Evolutionary conservation across 2,329 filamentous ascomycete species (phyloP).

Genomic region (Fusarium tjaetaba): DNA sequence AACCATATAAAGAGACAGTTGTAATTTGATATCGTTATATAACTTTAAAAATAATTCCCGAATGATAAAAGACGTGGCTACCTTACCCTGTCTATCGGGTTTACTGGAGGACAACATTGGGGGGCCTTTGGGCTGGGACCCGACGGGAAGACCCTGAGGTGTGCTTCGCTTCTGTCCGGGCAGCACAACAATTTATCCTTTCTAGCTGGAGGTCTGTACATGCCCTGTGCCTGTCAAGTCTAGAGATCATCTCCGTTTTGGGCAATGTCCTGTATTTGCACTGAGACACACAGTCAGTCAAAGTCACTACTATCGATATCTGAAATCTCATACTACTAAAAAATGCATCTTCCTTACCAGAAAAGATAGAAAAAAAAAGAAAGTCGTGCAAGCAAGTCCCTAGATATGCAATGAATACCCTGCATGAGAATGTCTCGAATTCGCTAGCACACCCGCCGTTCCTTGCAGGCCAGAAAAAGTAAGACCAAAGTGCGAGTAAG

Average conservation of each 20-base stretch:
- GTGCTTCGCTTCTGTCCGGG: slow-evolving; percentile 12
- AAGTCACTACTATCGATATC: background rate
- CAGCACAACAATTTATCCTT: background rate
- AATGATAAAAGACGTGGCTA: background rate
- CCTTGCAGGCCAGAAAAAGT: slow-evolving; percentile 19
- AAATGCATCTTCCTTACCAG: background rate
- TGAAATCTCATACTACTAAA: background rate
- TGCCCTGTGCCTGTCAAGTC: background rate
- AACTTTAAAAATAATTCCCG: background rate
- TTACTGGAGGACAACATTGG: background rate
- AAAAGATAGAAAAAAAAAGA: background rate
- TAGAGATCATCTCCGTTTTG: slow-evolving; percentile 1
- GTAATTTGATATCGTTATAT: background rate
- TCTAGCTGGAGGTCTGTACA: background rate
- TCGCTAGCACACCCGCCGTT: slow-evolving; percentile 12
- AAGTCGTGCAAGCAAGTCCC: background rate
- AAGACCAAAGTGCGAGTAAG: background rate
- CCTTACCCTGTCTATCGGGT: background rate
- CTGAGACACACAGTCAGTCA: background rate
- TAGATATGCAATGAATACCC: slow-evolving; percentile 7
- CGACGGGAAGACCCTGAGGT: background rate
- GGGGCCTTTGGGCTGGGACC: background rate
- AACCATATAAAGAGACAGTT: too few species aligned
- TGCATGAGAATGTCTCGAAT: slow-evolving; percentile 14
- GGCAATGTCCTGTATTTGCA: background rate